These are phyloP conservation scores for Marasmius tenuissimus DNA, from an alignment of 1,284 basidiomycete species.

Conservation along the genomic window DNA sequence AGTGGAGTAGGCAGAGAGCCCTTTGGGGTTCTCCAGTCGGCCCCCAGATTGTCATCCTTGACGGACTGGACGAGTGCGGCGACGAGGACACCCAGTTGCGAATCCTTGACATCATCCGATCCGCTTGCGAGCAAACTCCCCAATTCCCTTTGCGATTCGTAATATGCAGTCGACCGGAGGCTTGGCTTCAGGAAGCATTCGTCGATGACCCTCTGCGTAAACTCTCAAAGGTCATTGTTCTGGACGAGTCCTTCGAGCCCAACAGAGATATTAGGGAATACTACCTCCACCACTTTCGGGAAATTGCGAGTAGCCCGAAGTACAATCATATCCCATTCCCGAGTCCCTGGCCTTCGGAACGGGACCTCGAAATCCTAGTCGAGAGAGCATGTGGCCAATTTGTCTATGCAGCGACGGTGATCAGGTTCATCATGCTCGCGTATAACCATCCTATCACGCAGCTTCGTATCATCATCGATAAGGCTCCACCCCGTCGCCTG, in stretches of 20 bases:
- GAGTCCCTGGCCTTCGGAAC: slow-evolving; percentile 18
- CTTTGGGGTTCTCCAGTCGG: too few species aligned
- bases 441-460: slow-evolving; percentile 21
- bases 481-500: not conserved
- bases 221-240: not conserved
- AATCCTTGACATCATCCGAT: too few species aligned
- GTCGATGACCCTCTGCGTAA: not conserved
- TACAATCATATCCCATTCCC: not conserved
- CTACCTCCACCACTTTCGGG: not conserved
- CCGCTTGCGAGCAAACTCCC: too few species aligned
- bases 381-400: slow-evolving; percentile 22
- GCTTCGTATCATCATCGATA: slow-evolving; percentile 18
- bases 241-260: not conserved
- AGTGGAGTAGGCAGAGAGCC: too few species aligned
- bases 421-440: slow-evolving; percentile 22
- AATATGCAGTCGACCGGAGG: slow-evolving; percentile 23
- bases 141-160: slow-evolving; percentile 25
- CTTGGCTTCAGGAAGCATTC: slow-evolving; percentile 21
- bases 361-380: slow-evolving; percentile 19
- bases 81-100: too few species aligned
- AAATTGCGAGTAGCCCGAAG: not conserved
- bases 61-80: too few species aligned
- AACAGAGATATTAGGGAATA: not conserved
- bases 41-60: too few species aligned
- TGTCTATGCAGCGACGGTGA: slow-evolving; percentile 24